Evolutionary conservation across 352 stramenopile genomes (phyloP).

Genomic region (Pythium biforme): DNA sequence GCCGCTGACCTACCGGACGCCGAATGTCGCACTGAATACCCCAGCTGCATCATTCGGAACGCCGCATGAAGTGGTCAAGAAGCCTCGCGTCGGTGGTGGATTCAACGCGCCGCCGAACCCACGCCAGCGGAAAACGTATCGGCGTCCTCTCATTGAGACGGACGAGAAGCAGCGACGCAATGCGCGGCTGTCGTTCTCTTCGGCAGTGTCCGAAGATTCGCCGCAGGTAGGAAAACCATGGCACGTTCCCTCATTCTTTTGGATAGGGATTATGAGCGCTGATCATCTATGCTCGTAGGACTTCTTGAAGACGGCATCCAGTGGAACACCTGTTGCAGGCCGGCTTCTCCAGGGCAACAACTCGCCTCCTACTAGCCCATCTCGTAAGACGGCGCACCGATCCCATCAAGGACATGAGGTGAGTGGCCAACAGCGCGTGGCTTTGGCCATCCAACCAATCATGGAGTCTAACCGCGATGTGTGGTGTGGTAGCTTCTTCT

Average conservation of each 20-base stretch:
- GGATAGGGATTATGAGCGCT: background rate
- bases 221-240: conserved; percentile 40
- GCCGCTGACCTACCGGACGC: conserved; percentile 14
- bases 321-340: conserved; percentile 13
- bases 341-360: conserved; percentile 25
- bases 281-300: conserved; percentile 9
- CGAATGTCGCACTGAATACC: conserved; percentile 13
- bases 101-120: conserved; percentile 38
- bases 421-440: background rate
- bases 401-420: conserved; percentile 23
- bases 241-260: background rate
- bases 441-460: background rate
- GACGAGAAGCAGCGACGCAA: conserved; percentile 52
- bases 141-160: conserved; percentile 53
- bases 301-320: conserved; percentile 21
- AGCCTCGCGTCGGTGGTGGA: conserved; percentile 39
- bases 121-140: conserved; percentile 37
- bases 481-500: conserved; percentile 36
- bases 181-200: conserved; percentile 63
- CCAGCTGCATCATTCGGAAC: conserved; percentile 14
- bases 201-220: conserved; percentile 47
- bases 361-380: conserved; percentile 14
- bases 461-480: background rate
- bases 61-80: conserved; percentile 49
- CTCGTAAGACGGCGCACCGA: conserved; percentile 11